Evolutionary conservation across 2,329 filamentous ascomycete genomes (phyloP).

Genomic region (Pestalotiopsis sp.): DNA sequence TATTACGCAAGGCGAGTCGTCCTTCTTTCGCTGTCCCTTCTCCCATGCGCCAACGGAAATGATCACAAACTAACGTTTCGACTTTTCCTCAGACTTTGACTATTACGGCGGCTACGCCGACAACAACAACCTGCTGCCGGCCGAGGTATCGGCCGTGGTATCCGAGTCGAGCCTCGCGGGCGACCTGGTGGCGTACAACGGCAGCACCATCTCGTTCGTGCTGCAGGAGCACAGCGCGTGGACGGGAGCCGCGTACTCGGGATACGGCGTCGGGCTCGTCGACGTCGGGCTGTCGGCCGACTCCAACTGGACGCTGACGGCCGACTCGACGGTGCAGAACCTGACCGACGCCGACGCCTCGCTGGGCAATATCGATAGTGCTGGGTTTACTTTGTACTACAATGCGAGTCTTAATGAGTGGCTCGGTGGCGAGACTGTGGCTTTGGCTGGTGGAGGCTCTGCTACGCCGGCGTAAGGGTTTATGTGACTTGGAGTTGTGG

Average conservation of each 20-base stretch:
- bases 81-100: not conserved
- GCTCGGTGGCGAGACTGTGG: constrained; percentile 1
- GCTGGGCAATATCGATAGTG: constrained; percentile 8
- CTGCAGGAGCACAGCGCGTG: constrained; percentile 4
- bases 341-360: constrained; percentile 2
- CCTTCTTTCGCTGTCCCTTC: too few species aligned
- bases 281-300: constrained; percentile 2
- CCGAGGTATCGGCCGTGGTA: not conserved
- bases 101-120: constrained; percentile 9
- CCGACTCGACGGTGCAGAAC: constrained; percentile 7
- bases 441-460: constrained; percentile 3
- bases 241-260: not conserved
- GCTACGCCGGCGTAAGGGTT: not conserved
- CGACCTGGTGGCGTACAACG: constrained; percentile 10
- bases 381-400: constrained; percentile 9
- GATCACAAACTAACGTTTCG: too few species aligned
- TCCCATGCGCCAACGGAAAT: too few species aligned
- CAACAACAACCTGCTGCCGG: constrained; percentile 8
- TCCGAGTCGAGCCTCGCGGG: not conserved
- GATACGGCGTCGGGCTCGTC: constrained; percentile 8
- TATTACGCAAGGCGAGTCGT: not conserved
- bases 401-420: constrained; percentile 6
- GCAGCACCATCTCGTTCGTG: constrained; percentile 6
- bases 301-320: constrained; percentile 9
- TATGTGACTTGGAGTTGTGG: too few species aligned